These are phyloP conservation scores for Fusarium mundagurra DNA, from an alignment of 2,329 filamentous ascomycete genomes.

Conservation along the genomic window DNA sequence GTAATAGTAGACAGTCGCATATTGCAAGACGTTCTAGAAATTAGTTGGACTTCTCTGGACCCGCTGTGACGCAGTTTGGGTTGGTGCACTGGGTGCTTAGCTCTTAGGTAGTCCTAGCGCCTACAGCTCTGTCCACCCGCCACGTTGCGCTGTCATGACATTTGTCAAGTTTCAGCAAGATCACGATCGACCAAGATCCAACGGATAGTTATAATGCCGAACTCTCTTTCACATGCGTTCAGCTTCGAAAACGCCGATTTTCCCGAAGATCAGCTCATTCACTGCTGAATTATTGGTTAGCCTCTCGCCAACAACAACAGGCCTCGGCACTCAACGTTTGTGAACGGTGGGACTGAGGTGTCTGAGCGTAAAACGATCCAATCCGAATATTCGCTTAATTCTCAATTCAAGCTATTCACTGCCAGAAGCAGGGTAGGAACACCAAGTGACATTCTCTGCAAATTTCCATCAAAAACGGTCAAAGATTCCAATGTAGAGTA, in stretches of 20 bases:
- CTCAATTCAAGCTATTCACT: background rate
- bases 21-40: background rate
- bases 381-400: background rate
- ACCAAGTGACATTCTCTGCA: background rate
- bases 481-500: background rate
- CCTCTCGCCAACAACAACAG: background rate
- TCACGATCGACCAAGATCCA: background rate
- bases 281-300: background rate
- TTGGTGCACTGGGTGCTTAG: too few relatives aligned
- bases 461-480: background rate
- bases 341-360: background rate
- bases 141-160: background rate
- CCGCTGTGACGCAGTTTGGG: background rate
- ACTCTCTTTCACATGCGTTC: background rate
- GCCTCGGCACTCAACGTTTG: background rate
- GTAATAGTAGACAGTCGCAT: background rate
- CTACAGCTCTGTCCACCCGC: background rate
- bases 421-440: background rate
- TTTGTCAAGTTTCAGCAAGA: background rate
- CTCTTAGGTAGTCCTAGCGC: too few relatives aligned
- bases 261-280: background rate
- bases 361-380: background rate
- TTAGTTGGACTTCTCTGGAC: background rate
- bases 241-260: background rate
- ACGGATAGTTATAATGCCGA: background rate